These are phyloP conservation scores for Spergularia bocconei DNA, from an alignment of 148 eudicot species.

Conservation along the genomic window DNA sequence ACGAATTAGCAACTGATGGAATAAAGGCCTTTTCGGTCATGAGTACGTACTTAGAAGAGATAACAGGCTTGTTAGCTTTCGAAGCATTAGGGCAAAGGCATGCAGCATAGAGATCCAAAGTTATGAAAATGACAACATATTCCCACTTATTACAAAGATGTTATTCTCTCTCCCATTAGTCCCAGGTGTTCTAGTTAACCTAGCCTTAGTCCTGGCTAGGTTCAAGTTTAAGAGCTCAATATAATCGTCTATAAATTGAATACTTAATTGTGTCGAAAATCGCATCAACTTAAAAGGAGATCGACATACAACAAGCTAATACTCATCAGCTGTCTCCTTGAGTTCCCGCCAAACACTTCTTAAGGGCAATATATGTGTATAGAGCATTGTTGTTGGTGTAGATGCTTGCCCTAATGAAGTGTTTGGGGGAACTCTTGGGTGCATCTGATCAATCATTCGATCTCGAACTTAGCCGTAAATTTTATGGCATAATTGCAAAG, in stretches of 20 bases:
- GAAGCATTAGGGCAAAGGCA: not conserved
- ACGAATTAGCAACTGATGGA: too few relatives aligned
- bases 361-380: not conserved
- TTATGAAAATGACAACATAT: not conserved
- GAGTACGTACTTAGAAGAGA: too few relatives aligned
- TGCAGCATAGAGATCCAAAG: not conserved
- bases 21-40: too few relatives aligned
- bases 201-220: conserved; percentile 4
- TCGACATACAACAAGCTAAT: not conserved
- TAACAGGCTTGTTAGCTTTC: too few relatives aligned
- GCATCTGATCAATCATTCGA: not conserved
- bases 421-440: conserved; percentile 19
- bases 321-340: not conserved
- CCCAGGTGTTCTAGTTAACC: not conserved
- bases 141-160: conserved; percentile 9
- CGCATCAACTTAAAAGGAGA: not conserved
- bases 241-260: not conserved
- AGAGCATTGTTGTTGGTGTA: not conserved
- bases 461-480: too few relatives aligned
- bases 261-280: not conserved
- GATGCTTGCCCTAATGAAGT: conserved; percentile 5
- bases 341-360: conserved; percentile 20
- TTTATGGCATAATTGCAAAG: too few relatives aligned
- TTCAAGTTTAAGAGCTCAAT: not conserved
- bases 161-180: not conserved